Percentiles rank a stretch among this genome's conserved stretches.
Evolutionary conservation across 129 eudicot species (phyloP).

Genomic region (Solidago caesia): DNA sequence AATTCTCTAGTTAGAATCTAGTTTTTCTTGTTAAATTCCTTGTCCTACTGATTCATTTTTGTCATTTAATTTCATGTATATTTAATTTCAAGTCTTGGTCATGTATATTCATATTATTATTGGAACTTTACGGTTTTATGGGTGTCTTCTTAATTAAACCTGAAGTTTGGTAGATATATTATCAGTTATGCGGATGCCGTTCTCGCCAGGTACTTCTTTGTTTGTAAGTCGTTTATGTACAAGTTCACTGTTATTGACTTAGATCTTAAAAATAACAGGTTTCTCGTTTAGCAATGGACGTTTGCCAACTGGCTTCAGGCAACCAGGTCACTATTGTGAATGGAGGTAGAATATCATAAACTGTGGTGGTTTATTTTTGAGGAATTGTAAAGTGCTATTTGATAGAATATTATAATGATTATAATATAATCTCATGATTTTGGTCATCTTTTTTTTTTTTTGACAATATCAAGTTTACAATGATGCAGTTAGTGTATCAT

Average conservation of each 20-base stretch:
- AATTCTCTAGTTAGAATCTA: no score
- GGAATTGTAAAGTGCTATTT: not conserved
- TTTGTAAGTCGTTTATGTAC: not conserved
- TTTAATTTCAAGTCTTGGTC: no score
- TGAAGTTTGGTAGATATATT: no score
- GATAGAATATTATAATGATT: no score
- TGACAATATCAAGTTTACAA: not conserved
- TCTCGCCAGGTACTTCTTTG: not conserved
- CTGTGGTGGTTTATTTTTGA: not conserved
- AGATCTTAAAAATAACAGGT: slow-evolving; percentile 36
- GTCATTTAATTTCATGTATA: no score
- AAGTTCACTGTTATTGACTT: not conserved
- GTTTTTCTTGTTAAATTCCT: no score
- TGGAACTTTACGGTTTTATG: no score
- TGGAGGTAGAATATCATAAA: slow-evolving; percentile 30
- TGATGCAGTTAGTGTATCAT: slow-evolving; percentile 43
- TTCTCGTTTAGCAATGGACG: slow-evolving; percentile 69
- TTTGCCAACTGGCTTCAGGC: slow-evolving; percentile 54
- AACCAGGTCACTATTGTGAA: slow-evolving; percentile 60
- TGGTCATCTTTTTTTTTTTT: not conserved
- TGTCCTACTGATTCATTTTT: no score
- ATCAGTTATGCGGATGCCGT: slow-evolving; percentile 13
- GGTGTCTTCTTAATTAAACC: no score
- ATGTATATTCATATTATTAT: no score
- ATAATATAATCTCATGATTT: not conserved